Evolutionary conservation across 306 rosid species (phyloP).

Genomic region (Begonia fuchsioides): DNA sequence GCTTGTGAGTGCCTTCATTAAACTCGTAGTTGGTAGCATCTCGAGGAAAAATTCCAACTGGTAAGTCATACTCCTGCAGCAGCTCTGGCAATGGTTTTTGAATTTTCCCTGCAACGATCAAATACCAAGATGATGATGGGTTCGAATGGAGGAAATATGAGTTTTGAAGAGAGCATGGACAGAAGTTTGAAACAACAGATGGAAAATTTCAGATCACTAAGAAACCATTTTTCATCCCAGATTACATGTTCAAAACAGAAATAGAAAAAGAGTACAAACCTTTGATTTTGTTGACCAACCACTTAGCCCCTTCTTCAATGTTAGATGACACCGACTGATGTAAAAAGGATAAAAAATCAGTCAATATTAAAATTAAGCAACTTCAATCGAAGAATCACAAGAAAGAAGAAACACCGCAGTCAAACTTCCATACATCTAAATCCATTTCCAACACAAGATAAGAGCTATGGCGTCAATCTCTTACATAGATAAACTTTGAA

Average conservation of each 20-base stretch:
- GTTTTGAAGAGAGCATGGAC: neutral
- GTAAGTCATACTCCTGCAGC: constrained; percentile 68
- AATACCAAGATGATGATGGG: neutral
- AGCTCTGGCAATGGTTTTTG: constrained; percentile 76
- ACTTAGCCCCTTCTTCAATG: constrained; percentile 12
- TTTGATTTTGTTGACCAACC: constrained; percentile 17
- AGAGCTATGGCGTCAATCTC: no score
- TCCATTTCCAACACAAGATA: no score
- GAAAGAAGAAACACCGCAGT: no score
- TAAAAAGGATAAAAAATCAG: neutral
- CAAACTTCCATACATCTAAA: no score
- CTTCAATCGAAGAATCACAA: neutral
- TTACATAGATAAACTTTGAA: no score
- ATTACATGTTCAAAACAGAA: neutral
- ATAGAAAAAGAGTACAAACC: constrained; percentile 9
- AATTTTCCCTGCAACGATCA: constrained; percentile 55
- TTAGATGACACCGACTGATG: constrained; percentile 8
- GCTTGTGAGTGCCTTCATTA: constrained; percentile 66
- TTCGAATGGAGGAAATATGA: neutral
- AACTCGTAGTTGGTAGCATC: constrained; percentile 92
- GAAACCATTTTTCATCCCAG: no score
- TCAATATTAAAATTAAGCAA: neutral
- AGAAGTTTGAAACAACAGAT: no score
- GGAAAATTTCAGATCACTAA: no score
- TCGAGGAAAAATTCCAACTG: constrained; percentile 77